Conservation (phyloP, 345 rosid genomes). For the Heritiera littoralis region DNA sequence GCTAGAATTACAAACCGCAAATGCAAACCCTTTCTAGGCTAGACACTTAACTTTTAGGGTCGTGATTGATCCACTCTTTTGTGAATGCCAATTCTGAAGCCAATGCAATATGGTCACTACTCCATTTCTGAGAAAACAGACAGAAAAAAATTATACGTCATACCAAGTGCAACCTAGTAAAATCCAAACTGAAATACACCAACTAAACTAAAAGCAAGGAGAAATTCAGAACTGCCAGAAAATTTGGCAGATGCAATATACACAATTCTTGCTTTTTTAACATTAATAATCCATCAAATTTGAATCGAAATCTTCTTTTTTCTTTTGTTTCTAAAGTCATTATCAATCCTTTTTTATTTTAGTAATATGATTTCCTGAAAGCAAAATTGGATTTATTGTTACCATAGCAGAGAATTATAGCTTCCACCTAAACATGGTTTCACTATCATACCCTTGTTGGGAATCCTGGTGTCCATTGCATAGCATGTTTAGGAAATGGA, state of each 20-base stretch:
- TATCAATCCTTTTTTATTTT: not conserved
- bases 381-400: not conserved
- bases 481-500: slow-evolving; percentile 81
- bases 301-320: slow-evolving; percentile 1
- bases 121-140: slow-evolving; percentile 72
- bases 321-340: not conserved
- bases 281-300: not conserved
- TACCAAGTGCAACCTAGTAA: not conserved
- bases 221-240: not conserved
- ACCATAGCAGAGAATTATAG: not conserved
- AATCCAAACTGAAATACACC: not conserved
- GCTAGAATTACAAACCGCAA: not conserved
- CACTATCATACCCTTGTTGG: slow-evolving; percentile 71
- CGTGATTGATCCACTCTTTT: slow-evolving; percentile 21
- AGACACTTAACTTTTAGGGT: slow-evolving; percentile 12
- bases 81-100: slow-evolving; percentile 76
- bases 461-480: slow-evolving; percentile 89
- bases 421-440: not conserved
- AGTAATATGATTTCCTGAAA: not conserved
- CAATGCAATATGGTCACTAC: slow-evolving; percentile 92
- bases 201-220: too few species aligned
- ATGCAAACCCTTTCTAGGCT: not conserved
- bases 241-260: not conserved
- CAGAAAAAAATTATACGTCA: not conserved
- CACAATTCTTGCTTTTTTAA: not conserved